phyloP scores from a whole-genome alignment of 441 rosid genomes.

The Corymbia citriodora region DNA sequence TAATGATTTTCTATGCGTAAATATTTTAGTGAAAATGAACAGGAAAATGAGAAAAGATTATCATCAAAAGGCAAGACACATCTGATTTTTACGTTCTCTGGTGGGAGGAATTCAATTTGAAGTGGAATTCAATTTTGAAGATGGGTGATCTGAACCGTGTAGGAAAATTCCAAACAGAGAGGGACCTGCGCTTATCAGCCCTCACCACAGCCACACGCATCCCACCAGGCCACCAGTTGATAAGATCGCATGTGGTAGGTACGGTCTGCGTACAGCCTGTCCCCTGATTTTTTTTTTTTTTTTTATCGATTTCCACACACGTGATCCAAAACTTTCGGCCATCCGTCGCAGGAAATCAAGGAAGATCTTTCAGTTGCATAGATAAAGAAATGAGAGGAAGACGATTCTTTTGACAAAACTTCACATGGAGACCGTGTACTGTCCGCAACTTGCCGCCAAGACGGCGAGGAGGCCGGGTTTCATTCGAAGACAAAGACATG shows the following conservation, averaged over 20 bases:
- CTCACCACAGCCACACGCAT: too few relatives aligned
- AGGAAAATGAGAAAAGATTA: neutral
- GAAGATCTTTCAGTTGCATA: neutral
- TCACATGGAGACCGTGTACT: neutral
- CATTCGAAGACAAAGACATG: neutral
- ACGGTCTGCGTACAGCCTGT: neutral
- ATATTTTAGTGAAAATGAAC: neutral
- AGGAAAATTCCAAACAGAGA: neutral
- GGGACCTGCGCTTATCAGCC: neutral
- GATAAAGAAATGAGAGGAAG: neutral
- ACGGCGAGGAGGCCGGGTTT: neutral
- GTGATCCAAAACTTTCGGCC: neutral
- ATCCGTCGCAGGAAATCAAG: neutral
- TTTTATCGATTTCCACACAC: too few relatives aligned
- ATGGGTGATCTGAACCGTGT: neutral
- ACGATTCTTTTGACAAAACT: neutral
- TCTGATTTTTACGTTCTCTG: neutral
- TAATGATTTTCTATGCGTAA: neutral
- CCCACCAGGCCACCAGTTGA: neutral
- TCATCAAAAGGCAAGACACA: neutral
- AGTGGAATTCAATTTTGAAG: neutral
- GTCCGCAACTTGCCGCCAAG: neutral
- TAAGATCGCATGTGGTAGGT: neutral
- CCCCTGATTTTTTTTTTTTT: neutral
- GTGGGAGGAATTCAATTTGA: neutral